A percentile compares a stretch with the other conserved stretches of the same genome.
phyloP scores from a whole-genome alignment of 805 yeast species.

The Lachancea sp. region DNA sequence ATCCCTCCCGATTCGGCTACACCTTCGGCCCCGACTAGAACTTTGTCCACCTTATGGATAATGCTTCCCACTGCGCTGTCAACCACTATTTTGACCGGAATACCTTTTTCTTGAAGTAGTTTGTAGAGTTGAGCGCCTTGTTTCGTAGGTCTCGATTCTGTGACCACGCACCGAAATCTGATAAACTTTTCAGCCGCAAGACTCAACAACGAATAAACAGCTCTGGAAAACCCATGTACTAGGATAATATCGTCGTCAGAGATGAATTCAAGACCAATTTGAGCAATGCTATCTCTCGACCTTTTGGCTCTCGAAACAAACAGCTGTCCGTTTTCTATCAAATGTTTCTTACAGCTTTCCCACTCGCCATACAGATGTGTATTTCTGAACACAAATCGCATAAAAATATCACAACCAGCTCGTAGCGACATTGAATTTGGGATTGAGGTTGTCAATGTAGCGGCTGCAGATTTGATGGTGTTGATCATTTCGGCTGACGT shows the following conservation, averaged over 20 bases:
- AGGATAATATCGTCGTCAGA: slow-evolving; percentile 87
- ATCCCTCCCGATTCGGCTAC: slow-evolving; percentile 99
- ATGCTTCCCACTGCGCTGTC: slow-evolving; percentile 94
- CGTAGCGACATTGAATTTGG: slow-evolving; percentile 87
- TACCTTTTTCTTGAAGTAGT: slow-evolving; percentile 57
- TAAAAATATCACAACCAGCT: slow-evolving; percentile 96
- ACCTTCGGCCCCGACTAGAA: slow-evolving; percentile 97
- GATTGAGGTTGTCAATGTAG: slow-evolving; percentile 66
- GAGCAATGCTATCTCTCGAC: slow-evolving; percentile 81
- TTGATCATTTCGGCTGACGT: slow-evolving; percentile 91
- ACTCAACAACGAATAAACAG: slow-evolving; percentile 67
- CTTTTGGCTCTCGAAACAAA: slow-evolving; percentile 89
- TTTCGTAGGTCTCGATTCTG: slow-evolving; percentile 85
- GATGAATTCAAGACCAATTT: slow-evolving; percentile 80
- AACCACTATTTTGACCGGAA: slow-evolving; percentile 82
- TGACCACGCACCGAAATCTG: slow-evolving; percentile 83
- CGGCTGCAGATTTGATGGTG: slow-evolving; percentile 69
- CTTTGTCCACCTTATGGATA: slow-evolving; percentile 85
- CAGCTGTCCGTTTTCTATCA: slow-evolving; percentile 88
- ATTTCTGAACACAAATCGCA: slow-evolving; percentile 86
- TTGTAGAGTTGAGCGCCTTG: slow-evolving; percentile 71
- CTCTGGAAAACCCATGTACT: slow-evolving; percentile 89
- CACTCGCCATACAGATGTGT: slow-evolving; percentile 81
- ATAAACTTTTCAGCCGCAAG: slow-evolving; percentile 73
- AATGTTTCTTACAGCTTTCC: slow-evolving; percentile 84